Percentiles rank a stretch among this genome's conserved stretches.
phyloP scores from a whole-genome alignment of 768 basidiomycete genomes.

The Termitomyces sp. region DNA sequence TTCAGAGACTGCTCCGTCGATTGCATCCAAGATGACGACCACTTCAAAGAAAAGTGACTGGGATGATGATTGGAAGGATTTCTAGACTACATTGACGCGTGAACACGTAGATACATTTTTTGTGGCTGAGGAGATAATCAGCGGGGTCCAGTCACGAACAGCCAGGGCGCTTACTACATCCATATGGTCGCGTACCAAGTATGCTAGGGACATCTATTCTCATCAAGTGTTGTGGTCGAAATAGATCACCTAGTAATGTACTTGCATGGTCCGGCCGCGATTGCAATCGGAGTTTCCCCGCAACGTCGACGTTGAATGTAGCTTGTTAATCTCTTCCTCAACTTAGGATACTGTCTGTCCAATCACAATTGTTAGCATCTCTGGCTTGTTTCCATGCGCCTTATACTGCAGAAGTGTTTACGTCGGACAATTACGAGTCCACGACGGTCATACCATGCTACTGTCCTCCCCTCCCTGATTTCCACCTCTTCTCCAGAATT shows the following conservation, averaged over 20 bases:
- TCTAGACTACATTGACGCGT: slow-evolving; percentile 32
- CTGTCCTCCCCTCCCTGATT: slow-evolving; percentile 66
- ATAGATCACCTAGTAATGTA: not conserved
- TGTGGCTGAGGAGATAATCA: not conserved
- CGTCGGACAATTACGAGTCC: slow-evolving; percentile 5
- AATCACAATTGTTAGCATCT: not conserved
- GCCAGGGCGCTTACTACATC: too few relatives aligned
- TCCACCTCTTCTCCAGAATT: slow-evolving; percentile 73
- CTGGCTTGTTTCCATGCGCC: slow-evolving; percentile 11
- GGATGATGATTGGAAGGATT: slow-evolving; percentile 82
- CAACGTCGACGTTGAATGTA: slow-evolving; percentile 3
- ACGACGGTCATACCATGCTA: slow-evolving; percentile 56
- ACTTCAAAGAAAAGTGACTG: slow-evolving; percentile 49
- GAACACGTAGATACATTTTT: not conserved
- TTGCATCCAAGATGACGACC: slow-evolving; percentile 5
- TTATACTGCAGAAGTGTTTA: slow-evolving; percentile 13
- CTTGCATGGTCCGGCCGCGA: not conserved
- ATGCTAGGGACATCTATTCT: too few relatives aligned
- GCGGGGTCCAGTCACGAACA: too few relatives aligned
- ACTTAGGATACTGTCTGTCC: not conserved
- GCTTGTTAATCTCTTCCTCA: not conserved
- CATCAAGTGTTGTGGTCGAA: not conserved
- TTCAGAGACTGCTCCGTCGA: slow-evolving; percentile 2
- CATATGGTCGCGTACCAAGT: too few relatives aligned
- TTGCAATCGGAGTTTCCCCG: slow-evolving; percentile 18